These are phyloP conservation scores for Aspergillus baeticus DNA, from an alignment of 495 filamentous ascomycete species.

Conservation along the genomic window DNA sequence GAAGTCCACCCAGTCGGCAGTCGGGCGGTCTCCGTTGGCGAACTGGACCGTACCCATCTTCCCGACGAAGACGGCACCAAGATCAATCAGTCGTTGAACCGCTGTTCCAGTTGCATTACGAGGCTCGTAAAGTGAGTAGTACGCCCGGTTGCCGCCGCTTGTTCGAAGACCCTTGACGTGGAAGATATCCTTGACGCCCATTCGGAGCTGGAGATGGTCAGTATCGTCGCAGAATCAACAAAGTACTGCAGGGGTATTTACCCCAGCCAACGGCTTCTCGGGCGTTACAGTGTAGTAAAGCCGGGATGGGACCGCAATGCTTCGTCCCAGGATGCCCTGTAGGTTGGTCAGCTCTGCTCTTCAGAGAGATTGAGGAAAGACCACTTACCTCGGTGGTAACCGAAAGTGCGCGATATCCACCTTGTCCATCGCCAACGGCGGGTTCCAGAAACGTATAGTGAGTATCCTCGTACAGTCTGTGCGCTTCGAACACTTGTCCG, in stretches of 20 bases:
- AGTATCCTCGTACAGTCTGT: neutral
- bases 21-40: conserved; percentile 32
- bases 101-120: conserved; percentile 25
- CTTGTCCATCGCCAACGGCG: no score
- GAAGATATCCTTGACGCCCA: conserved; percentile 46
- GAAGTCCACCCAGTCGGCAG: conserved; percentile 37
- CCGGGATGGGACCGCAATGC: conserved; percentile 40
- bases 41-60: conserved; percentile 49
- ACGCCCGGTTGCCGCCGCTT: conserved; percentile 38
- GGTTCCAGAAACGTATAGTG: neutral
- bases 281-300: conserved; percentile 29
- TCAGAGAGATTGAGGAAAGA: no score
- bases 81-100: conserved; percentile 36
- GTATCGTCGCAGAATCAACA: neutral
- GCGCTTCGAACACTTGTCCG: neutral
- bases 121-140: conserved; percentile 30
- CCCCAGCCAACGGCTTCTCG: conserved; percentile 31
- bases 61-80: conserved; percentile 45
- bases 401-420: no score
- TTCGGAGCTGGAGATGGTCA: neutral
- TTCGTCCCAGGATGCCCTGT: neutral
- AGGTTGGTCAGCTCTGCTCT: neutral
- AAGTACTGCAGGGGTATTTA: conserved; percentile 10
- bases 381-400: no score
- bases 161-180: conserved; percentile 40